A percentile compares a stretch with the other conserved stretches of the same genome.
Conservation (phyloP, 495 filamentous ascomycete genomes). For the Zalerion maritima region DNA sequence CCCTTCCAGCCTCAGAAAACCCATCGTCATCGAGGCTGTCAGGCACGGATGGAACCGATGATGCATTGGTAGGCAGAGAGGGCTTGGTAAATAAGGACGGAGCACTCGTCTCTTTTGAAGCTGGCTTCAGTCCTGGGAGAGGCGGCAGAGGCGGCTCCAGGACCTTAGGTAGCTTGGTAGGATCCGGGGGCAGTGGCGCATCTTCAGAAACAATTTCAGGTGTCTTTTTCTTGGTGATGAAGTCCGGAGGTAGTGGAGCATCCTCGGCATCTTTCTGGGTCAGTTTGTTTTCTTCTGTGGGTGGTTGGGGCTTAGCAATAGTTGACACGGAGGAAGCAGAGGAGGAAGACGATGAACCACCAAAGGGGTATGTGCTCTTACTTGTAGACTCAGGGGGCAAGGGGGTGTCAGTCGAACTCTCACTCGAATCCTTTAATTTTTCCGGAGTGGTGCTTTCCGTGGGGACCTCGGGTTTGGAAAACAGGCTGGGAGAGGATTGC, state of each 20-base stretch:
- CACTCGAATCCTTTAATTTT: constrained; percentile 10
- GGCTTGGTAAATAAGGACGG: constrained; percentile 7
- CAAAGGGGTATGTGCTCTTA: constrained; percentile 46
- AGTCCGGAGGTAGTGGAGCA: constrained; percentile 49
- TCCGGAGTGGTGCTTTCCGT: constrained; percentile 12
- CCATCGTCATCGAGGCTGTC: constrained; percentile 12
- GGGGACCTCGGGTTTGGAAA: constrained; percentile 5
- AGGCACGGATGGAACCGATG: constrained; percentile 5
- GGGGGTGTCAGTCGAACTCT: constrained; percentile 36
- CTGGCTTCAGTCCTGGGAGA: constrained; percentile 13
- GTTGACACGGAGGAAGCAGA: too few species aligned
- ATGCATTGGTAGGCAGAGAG: constrained; percentile 3
- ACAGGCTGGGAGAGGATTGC: constrained; percentile 3
- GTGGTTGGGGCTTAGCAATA: constrained; percentile 25
- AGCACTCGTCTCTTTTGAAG: constrained; percentile 3
- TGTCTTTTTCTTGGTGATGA: constrained; percentile 19
- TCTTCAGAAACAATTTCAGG: constrained; percentile 13
- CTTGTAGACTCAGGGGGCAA: constrained; percentile 67
- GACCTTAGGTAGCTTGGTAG: constrained; percentile 21
- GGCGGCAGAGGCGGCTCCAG: constrained; percentile 23
- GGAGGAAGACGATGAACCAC: constrained; percentile 57
- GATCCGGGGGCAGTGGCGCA: constrained; percentile 28
- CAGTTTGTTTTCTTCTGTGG: constrained; percentile 26
- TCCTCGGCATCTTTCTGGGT: constrained; percentile 24
- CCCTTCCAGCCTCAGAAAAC: constrained; percentile 26